Base-by-base conservation (phyloP, 148 eudicot genomes). In the Limonium bicolor region DNA sequence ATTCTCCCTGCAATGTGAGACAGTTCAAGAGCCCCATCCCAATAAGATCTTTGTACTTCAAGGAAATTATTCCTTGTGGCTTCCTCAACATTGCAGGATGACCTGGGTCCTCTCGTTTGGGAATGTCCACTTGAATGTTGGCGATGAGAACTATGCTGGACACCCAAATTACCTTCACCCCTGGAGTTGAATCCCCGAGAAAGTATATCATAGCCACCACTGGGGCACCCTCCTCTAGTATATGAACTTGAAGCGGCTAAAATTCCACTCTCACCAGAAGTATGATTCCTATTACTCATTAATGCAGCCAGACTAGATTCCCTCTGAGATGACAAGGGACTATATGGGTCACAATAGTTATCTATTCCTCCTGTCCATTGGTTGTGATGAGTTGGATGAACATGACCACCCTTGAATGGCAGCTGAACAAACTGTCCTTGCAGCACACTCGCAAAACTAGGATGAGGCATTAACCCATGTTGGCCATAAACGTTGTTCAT, bases 1-100 rank as follows among this genome's bases (percentile, higher is more conserved):
- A 82, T 76, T 54, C 70, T 73, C 16, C 77, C 75, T 13, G 56
- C 57, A 55, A 82, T 78, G 37, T 78, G 80, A 3, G 82, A 65
- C 21, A 82, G 64, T 35, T 78, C 86, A 51, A 82, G 76, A 29
- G 60, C 59, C 58, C 42, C 70, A 25, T 74, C 59, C 41, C 60
- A 75, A 58, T 58, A 62, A 47, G 68, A 69, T 71, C 72, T 82
- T 25, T 78, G 58, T 60, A 66, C 61, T 42, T 82, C 93, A 16
- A 82, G 80, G 46, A 73, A 51, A 9, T 66, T 42, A 30, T 55
- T 52, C 31, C 55, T 52, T 31, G 48, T 70, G 27, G 46, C 30
- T 37, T 52, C 61, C 49, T 65, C 69, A 29, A 50, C 21, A 36
- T 35, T 58, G 2, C 56, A 59, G n/a, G 58, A 16, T 40, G 33